These are phyloP conservation scores for Agaricales sp. DNA, from an alignment of 1,284 basidiomycete species.

Conservation along the genomic window DNA sequence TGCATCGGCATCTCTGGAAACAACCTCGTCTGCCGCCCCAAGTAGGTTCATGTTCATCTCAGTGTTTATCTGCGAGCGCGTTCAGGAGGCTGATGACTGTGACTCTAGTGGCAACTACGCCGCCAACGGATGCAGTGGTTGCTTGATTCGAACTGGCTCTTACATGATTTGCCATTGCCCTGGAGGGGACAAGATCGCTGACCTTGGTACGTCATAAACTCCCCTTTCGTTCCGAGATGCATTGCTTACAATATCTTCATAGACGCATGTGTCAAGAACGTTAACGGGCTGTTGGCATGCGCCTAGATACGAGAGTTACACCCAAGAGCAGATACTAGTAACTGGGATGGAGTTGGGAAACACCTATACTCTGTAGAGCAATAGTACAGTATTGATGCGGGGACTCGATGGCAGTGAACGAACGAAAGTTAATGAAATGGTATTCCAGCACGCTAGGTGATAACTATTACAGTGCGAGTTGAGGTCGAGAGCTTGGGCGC, in stretches of 20 bases:
- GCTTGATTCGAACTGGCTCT: neutral
- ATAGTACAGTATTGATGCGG: no score
- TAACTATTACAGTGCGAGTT: no score
- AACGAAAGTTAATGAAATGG: no score
- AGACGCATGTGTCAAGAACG: neutral
- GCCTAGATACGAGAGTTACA: no score
- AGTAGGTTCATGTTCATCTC: neutral
- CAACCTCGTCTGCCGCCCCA: neutral
- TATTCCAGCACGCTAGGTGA: no score
- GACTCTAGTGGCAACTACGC: neutral
- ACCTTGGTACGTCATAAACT: no score
- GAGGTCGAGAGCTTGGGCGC: no score
- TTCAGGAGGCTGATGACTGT: neutral
- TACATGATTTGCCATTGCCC: neutral
- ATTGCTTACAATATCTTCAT: slow-evolving; percentile 2
- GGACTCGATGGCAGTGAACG: no score
- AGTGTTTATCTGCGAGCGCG: neutral
- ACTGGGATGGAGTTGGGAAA: no score
- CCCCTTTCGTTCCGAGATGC: neutral
- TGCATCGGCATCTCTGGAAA: neutral
- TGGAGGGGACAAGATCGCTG: neutral
- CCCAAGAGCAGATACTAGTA: no score
- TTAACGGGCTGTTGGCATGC: neutral
- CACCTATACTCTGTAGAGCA: no score
- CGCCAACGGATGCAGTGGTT: neutral